Conservation (phyloP, 1,284 basidiomycete species). For the Leccinum griseonigrum region DNA sequence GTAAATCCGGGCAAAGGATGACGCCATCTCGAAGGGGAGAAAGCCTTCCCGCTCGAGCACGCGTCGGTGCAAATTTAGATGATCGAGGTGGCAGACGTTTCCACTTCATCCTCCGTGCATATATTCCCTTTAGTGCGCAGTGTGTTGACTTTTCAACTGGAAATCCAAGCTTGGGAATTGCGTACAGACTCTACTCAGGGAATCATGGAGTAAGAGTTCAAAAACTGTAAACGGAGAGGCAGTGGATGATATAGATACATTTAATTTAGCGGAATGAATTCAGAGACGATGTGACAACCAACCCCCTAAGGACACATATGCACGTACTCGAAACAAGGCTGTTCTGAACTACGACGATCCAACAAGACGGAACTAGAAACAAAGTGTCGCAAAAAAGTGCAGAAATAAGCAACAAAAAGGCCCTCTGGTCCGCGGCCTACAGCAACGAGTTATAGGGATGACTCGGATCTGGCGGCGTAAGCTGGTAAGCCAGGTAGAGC, state of each 20-base stretch:
- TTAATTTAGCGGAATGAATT: neutral
- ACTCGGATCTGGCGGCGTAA: too few species aligned
- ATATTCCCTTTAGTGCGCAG: neutral
- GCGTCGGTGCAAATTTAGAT: neutral
- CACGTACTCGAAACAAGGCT: neutral
- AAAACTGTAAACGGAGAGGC: neutral
- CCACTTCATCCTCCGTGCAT: neutral
- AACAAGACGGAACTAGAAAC: neutral
- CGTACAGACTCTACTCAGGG: neutral
- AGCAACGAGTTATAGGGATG: neutral
- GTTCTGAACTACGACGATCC: neutral
- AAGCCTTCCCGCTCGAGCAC: neutral
- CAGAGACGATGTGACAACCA: neutral
- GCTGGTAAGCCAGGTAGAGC: neutral
- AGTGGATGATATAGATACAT: neutral
- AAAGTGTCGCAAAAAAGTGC: neutral
- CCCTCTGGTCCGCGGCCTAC: neutral
- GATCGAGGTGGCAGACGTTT: neutral
- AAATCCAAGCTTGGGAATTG: neutral
- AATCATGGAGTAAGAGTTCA: neutral
- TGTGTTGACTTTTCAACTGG: neutral
- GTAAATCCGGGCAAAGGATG: neutral
- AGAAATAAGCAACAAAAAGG: neutral
- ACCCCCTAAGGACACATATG: neutral
- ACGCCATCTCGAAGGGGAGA: neutral